Evolutionary conservation across 176 grass and related monocot genomes (phyloP).

Genomic region (Stipa capillata): DNA sequence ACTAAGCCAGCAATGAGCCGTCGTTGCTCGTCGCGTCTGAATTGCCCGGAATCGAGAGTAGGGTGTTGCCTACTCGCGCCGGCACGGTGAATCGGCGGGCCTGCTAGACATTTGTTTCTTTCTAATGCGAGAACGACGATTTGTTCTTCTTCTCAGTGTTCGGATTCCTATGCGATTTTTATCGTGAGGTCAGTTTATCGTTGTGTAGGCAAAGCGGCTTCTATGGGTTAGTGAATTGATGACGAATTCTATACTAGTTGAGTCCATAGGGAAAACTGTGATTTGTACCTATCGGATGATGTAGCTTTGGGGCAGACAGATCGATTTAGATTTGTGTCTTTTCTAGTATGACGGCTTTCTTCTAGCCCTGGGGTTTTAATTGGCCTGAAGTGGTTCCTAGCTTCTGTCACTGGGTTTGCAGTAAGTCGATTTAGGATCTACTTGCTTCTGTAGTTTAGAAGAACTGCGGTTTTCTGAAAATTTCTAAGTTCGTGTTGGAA

Average conservation of each 20-base stretch:
- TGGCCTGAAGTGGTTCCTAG: background rate
- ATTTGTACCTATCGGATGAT: background rate
- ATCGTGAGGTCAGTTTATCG: background rate
- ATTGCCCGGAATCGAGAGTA: background rate
- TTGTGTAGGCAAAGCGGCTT: background rate
- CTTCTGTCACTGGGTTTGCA: background rate
- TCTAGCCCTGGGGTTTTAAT: background rate
- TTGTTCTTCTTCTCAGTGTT: background rate
- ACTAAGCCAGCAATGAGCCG: no score
- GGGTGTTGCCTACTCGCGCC: background rate
- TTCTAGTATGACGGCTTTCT: background rate
- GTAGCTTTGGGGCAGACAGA: background rate
- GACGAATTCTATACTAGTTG: background rate
- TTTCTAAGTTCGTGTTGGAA: background rate
- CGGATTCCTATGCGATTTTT: background rate
- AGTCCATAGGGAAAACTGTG: background rate
- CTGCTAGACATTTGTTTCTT: no score
- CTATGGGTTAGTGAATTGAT: background rate
- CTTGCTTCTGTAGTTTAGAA: background rate
- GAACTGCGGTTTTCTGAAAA: background rate
- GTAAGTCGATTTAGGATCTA: background rate
- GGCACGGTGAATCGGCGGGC: background rate
- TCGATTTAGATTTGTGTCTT: background rate
- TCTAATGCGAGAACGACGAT: no score
- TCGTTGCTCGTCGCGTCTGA: background rate